phyloP scores from a whole-genome alignment of 768 basidiomycete genomes.

The Collybia mongolica region DNA sequence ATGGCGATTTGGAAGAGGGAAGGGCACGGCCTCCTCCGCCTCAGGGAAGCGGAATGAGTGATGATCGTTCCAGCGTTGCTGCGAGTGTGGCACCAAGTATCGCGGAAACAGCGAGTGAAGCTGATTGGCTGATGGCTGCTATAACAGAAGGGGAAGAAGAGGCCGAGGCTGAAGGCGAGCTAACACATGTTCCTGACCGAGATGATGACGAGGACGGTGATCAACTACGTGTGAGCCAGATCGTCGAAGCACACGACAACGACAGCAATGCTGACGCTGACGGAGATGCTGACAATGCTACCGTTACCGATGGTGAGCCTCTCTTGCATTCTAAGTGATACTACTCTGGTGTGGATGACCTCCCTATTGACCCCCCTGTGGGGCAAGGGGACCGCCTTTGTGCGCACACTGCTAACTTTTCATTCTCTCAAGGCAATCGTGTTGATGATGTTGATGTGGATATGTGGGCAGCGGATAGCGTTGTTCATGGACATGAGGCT shows the following conservation, averaged over 20 bases:
- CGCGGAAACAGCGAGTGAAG: slow-evolving; percentile 75
- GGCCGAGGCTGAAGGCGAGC: slow-evolving; percentile 39
- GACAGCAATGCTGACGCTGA: slow-evolving; percentile 19
- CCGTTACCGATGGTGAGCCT: slow-evolving; percentile 53
- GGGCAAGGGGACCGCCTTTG: slow-evolving; percentile 41
- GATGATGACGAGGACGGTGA: slow-evolving; percentile 46
- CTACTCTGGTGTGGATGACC: slow-evolving; percentile 46
- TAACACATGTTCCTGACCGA: slow-evolving; percentile 32
- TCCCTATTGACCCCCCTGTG: slow-evolving; percentile 25
- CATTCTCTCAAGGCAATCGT: slow-evolving; percentile 49
- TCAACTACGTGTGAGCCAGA: slow-evolving; percentile 40
- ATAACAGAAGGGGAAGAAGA: slow-evolving; percentile 73
- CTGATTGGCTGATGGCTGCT: slow-evolving; percentile 88
- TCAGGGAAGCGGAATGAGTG: slow-evolving; percentile 40
- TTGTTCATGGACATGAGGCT: slow-evolving; percentile 19
- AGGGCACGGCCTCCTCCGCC: slow-evolving; percentile 69
- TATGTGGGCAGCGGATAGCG: slow-evolving; percentile 34
- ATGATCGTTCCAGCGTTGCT: slow-evolving; percentile 57
- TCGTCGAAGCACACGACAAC: slow-evolving; percentile 35
- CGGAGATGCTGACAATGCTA: slow-evolving; percentile 29
- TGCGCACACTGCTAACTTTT: slow-evolving; percentile 63
- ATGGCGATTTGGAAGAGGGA: slow-evolving; percentile 74
- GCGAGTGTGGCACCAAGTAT: slow-evolving; percentile 63
- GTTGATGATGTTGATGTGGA: slow-evolving; percentile 33
- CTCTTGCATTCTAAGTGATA: slow-evolving; percentile 28